A percentile compares a stretch with the other conserved stretches of the same genome.
These are phyloP conservation scores for Plectosphaerella sp. DNA, from an alignment of 2,329 filamentous ascomycete genomes.

Conservation along the genomic window DNA sequence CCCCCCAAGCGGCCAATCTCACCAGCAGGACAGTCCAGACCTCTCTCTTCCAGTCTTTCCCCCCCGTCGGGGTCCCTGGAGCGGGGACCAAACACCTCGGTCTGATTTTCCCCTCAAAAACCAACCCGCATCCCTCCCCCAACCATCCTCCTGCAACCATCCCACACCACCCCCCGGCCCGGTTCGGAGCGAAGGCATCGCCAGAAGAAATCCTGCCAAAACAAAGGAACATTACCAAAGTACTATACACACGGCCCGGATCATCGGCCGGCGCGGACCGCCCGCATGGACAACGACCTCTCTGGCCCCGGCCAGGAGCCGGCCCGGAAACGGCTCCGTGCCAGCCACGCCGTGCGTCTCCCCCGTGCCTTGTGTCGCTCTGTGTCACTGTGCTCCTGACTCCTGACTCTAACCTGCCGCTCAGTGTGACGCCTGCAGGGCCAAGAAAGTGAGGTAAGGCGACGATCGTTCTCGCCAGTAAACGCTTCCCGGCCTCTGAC, in stretches of 20 bases:
- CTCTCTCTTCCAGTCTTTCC: no score
- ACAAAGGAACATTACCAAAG: neutral
- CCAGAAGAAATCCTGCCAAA: conserved; percentile 5
- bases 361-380: neutral
- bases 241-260: neutral
- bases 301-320: conserved; percentile 16
- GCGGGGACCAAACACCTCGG: neutral
- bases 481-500: neutral
- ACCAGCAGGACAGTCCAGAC: no score
- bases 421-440: conserved; percentile 42
- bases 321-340: conserved; percentile 33
- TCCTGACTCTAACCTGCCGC: neutral
- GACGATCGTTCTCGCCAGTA: neutral
- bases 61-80: no score
- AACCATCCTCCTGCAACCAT: neutral
- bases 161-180: conserved; percentile 18
- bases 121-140: neutral
- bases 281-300: conserved; percentile 18
- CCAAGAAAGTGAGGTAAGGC: conserved; percentile 39
- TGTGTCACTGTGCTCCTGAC: neutral
- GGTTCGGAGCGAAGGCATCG: conserved; percentile 21
- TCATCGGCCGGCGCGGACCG: neutral
- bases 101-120: neutral
- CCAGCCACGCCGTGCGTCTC: conserved; percentile 34
- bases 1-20: no score